Conservation (phyloP, 148 eudicot genomes). For the Amaranthus cruentus region DNA sequence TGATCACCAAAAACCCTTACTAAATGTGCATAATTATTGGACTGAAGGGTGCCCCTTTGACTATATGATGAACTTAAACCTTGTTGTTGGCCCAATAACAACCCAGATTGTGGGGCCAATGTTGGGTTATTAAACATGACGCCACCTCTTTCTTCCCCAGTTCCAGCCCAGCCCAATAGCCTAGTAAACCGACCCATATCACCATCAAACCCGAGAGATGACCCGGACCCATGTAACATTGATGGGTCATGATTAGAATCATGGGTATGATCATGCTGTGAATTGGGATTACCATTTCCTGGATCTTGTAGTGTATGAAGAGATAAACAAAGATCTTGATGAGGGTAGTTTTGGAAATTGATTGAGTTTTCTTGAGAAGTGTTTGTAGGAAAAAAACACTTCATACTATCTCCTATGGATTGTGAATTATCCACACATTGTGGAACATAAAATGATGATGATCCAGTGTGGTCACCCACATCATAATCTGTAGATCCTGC, state of each 20-base stretch:
- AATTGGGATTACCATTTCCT: not conserved
- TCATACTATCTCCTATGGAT: too few relatives aligned
- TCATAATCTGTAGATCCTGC: slow-evolving; percentile 13
- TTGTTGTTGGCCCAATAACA: slow-evolving; percentile 24
- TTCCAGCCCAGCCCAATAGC: slow-evolving; percentile 21
- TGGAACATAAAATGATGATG: slow-evolving; percentile 12
- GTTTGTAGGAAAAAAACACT: too few relatives aligned
- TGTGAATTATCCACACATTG: too few relatives aligned
- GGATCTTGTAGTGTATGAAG: slow-evolving; percentile 35
- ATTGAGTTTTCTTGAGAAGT: slow-evolving; percentile 3
- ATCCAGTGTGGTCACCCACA: slow-evolving; percentile 21
- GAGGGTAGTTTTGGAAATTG: slow-evolving; percentile 30
- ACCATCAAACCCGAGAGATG: slow-evolving; percentile 20
- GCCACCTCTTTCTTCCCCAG: slow-evolving; percentile 26
- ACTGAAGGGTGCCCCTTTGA: slow-evolving; percentile 50
- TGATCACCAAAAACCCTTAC: slow-evolving; percentile 22
- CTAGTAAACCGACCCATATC: not conserved
- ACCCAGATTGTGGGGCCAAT: not conserved
- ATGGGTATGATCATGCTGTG: too few relatives aligned
- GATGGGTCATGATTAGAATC: not conserved
- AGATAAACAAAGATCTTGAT: slow-evolving; percentile 38
- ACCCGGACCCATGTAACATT: slow-evolving; percentile 21
- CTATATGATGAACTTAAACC: slow-evolving; percentile 13
- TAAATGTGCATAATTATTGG: slow-evolving; percentile 19
- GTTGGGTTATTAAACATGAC: slow-evolving; percentile 13